phyloP scores from a whole-genome alignment of 192 early-diverging fungal species.

The Funneliformis geosporum region DNA sequence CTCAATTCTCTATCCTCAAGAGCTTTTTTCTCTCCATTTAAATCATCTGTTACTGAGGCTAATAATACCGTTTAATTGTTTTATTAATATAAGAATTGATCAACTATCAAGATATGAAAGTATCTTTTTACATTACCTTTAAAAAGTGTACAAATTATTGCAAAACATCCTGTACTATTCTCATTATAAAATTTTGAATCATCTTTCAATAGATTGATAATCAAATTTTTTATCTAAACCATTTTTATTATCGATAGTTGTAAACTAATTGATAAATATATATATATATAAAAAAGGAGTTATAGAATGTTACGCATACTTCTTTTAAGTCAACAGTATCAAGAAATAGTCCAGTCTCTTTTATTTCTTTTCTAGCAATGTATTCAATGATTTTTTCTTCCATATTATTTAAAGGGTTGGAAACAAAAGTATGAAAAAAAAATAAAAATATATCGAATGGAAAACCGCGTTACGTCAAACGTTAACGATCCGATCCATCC shows the following conservation, averaged over 20 bases:
- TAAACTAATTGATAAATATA: neutral
- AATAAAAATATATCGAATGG: too few relatives aligned
- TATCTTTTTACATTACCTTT: neutral
- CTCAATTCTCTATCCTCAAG: neutral
- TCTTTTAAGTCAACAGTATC: neutral
- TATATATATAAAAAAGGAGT: neutral
- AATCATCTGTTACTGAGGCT: neutral
- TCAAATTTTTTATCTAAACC: neutral
- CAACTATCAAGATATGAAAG: neutral
- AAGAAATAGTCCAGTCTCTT: neutral
- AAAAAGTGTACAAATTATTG: constrained; percentile 9
- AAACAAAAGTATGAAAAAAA: too few relatives aligned
- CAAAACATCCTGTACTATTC: neutral
- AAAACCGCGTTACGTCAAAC: too few relatives aligned
- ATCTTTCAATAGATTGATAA: neutral
- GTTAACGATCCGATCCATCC: too few relatives aligned
- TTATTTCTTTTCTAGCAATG: neutral
- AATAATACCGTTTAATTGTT: neutral
- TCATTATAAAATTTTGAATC: constrained; percentile 2
- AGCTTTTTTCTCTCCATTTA: neutral
- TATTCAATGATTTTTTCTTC: neutral
- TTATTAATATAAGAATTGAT: too few relatives aligned
- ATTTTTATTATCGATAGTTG: neutral
- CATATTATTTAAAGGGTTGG: neutral
- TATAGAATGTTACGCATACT: neutral